A percentile compares a stretch with the other conserved stretches of the same genome.
These are phyloP conservation scores for Dothiorella sarmentorum DNA, from an alignment of 2,329 filamentous ascomycete genomes.

Conservation along the genomic window DNA sequence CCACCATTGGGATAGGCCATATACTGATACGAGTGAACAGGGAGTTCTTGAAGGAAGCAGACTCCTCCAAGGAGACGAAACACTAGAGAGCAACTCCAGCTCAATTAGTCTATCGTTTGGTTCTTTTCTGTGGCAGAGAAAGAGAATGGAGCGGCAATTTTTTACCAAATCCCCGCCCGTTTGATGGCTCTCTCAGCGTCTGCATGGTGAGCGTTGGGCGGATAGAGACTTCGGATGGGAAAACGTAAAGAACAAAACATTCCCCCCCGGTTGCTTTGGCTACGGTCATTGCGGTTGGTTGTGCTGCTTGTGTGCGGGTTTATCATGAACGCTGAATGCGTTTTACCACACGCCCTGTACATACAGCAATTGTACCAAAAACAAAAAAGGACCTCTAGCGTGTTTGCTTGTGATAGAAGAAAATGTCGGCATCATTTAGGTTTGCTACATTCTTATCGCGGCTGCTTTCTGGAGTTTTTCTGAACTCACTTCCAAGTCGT, in stretches of 20 bases:
- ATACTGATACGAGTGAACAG: constrained; percentile 21
- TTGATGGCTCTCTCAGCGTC: constrained; percentile 9
- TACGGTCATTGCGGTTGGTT: constrained; percentile 1
- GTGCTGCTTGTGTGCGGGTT: background rate
- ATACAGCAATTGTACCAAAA: constrained; percentile 15
- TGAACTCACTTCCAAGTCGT: too few species aligned
- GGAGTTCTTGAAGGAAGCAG: constrained; percentile 38
- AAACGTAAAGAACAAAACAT: too few species aligned
- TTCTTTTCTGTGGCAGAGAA: too few species aligned
- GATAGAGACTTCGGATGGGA: constrained; percentile 13
- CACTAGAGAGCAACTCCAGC: background rate
- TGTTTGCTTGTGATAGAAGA: background rate
- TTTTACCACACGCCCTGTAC: constrained; percentile 6
- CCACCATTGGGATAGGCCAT: background rate
- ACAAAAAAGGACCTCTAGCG: background rate
- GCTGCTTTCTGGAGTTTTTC: too few species aligned
- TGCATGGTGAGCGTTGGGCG: constrained; percentile 6
- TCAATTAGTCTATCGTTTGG: background rate
- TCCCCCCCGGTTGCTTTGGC: constrained; percentile 9
- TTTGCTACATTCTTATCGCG: too few species aligned
- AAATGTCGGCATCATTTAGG: too few species aligned
- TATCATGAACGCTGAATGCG: background rate
- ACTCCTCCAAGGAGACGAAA: constrained; percentile 30
- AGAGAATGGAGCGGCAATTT: background rate
- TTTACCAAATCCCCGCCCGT: background rate